A percentile compares a stretch with the other conserved stretches of the same genome.
These are phyloP conservation scores for Fagus sylvatica DNA, from an alignment of 306 rosid genomes.

Conservation along the genomic window DNA sequence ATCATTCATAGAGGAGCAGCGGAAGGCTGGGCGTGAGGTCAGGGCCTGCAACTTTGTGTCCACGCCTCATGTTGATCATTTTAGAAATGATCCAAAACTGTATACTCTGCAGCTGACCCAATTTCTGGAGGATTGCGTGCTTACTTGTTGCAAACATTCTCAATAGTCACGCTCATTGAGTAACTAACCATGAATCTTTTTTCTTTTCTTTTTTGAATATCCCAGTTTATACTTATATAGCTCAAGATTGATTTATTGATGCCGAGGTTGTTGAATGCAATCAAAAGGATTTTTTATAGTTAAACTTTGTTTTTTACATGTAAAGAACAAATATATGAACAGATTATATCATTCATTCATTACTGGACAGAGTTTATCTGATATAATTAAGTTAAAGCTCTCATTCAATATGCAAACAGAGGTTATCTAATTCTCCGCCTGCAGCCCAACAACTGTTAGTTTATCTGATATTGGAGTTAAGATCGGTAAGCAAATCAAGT, in stretches of 20 bases:
- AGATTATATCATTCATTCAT: not conserved
- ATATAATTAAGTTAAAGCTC: not conserved
- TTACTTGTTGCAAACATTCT: slow-evolving; percentile 48
- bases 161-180: slow-evolving; percentile 18
- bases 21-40: slow-evolving; percentile 75
- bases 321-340: not conserved
- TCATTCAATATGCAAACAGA: not conserved
- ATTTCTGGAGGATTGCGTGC: slow-evolving; percentile 79
- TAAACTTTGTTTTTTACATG: not conserved
- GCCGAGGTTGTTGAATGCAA: not conserved
- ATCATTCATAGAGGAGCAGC: slow-evolving; percentile 75
- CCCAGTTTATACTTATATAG: slow-evolving; percentile 5
- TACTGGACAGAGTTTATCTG: not conserved
- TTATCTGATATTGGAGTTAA: no score
- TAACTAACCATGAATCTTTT: slow-evolving; percentile 5
- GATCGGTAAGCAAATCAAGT: no score
- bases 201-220: slow-evolving; percentile 16
- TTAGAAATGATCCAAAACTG: slow-evolving; percentile 78
- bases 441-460: no score
- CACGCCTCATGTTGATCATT: slow-evolving; percentile 97
- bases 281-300: not conserved
- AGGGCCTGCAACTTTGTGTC: slow-evolving; percentile 94
- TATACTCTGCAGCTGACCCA: slow-evolving; percentile 79
- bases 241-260: slow-evolving; percentile 36
- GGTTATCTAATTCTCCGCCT: not conserved